Base-by-base conservation (phyloP, 2,329 filamentous ascomycete genomes). In the Aaosphaeria arxii region DNA sequence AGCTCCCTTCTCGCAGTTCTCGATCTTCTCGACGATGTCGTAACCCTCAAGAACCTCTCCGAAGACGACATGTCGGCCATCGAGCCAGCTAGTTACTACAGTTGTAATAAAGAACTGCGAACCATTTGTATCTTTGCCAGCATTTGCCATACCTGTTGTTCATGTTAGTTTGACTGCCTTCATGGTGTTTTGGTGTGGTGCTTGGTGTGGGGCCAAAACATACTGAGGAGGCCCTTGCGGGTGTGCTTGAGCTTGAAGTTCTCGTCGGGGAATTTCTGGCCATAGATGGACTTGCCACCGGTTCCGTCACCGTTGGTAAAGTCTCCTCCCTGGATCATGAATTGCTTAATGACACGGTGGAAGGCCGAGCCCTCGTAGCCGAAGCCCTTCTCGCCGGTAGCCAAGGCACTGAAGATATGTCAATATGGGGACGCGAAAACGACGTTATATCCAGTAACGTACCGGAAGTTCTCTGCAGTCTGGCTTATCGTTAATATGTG, bases 181-280 rank as follows among this genome's bases (percentile, higher is more conserved):
- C 17, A 24, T 24, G 33, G 33, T 3, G 33, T 2, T 30, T 28
- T 35, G 33, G 7, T 36, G n/a, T 9, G n/a, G n/a, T 36, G 33
- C 33, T 36, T 9, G 7, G 33, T 36, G 7, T n/a, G 33, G n/a
- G n/a, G 33, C n/a, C 33, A n/a, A 36, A 36, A 44, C 79, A 61
- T 78, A 79, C 78, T 90, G 57, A 94, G 77, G 44, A 89, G 77
- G 64, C 89, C 89, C 74, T 85, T 86, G 82, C 90, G 91, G 78
- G 80, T 83, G 84, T 95, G 89, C 73, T 91, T 91, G 69, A 92
- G 81, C 85, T 94, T 92, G 82, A 95, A 94, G 86, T 92, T 94
- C 85, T 95, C 89, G 65, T 95, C 89, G 57, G 83, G 74, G 77
- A 94, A 94, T 76, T 88, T 89, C 62, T 82, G 79, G 64, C 89